These are phyloP conservation scores for Termitomyces sp. DNA, from an alignment of 1,284 basidiomycete species.

Conservation along the genomic window DNA sequence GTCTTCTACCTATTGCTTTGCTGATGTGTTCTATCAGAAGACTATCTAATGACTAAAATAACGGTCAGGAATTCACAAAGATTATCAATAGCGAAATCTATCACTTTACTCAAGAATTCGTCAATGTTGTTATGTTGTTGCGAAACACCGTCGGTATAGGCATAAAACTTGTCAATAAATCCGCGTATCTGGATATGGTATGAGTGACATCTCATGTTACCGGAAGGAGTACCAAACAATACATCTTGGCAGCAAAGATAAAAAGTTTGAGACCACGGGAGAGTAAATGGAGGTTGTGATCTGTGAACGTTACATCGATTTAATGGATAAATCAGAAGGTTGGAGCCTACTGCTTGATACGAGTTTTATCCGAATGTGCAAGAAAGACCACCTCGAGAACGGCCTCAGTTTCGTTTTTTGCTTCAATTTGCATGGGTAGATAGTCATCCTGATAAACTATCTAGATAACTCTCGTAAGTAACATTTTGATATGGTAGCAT, in stretches of 20 bases:
- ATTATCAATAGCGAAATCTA: not conserved
- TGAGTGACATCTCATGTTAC: not conserved
- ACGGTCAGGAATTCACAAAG: not conserved
- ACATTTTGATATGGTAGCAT: not conserved
- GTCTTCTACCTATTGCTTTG: constrained; percentile 68
- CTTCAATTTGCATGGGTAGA: constrained; percentile 84
- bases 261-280: constrained; percentile 96
- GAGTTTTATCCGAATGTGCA: constrained; percentile 58
- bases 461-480: constrained; percentile 35
- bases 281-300: constrained; percentile 63
- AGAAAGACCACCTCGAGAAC: constrained; percentile 88
- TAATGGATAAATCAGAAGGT: not conserved
- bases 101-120: constrained; percentile 83
- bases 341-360: constrained; percentile 53
- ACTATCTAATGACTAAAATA: constrained; percentile 74
- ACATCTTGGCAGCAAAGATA: constrained; percentile 93
- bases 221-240: constrained; percentile 2
- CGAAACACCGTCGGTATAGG: constrained; percentile 91
- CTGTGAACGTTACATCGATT: constrained; percentile 37
- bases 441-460: constrained; percentile 89
- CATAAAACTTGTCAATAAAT: constrained; percentile 95
- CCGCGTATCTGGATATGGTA: constrained; percentile 62
- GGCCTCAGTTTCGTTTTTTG: constrained; percentile 65
- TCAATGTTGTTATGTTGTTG: constrained; percentile 92
- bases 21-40: constrained; percentile 82